A percentile compares a stretch with the other conserved stretches of the same genome.
These are phyloP conservation scores for Lactarius hengduanensis DNA, from an alignment of 768 basidiomycete species.

Conservation along the genomic window DNA sequence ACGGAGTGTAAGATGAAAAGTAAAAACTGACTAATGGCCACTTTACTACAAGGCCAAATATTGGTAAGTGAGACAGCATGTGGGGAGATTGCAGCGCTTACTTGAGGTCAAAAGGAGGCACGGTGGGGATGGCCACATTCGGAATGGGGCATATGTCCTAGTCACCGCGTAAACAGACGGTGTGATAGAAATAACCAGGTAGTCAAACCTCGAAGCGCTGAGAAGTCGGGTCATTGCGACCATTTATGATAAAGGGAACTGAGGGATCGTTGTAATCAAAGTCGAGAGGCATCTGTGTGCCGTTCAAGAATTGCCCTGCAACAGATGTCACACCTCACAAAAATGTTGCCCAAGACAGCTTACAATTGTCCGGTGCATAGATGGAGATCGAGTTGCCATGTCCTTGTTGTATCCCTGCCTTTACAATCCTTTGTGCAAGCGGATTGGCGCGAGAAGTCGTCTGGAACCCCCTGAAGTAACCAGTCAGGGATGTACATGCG, in stretches of 20 bases:
- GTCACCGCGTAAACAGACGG: neutral
- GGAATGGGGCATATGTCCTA: conserved; percentile 39
- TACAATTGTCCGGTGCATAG: conserved; percentile 56
- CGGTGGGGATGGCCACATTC: neutral
- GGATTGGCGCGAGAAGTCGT: conserved; percentile 53
- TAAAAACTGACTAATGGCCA: conserved; percentile 14
- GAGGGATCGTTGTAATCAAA: conserved; percentile 37
- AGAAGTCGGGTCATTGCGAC: conserved; percentile 33
- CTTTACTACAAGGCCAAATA: conserved; percentile 4
- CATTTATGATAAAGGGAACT: conserved; percentile 34
- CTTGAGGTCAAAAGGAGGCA: conserved; percentile 25
- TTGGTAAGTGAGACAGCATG: neutral
- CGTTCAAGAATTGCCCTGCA: conserved; percentile 36
- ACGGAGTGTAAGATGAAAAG: neutral
- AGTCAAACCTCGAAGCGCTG: conserved; percentile 37
- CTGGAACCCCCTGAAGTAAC: conserved; percentile 49
- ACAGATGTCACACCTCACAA: neutral
- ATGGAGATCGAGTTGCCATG: conserved; percentile 39
- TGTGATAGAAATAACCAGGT: neutral
- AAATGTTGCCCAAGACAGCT: conserved; percentile 23
- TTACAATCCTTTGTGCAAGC: conserved; percentile 59
- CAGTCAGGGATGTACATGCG: neutral
- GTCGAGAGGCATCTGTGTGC: conserved; percentile 30
- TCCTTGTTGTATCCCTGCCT: conserved; percentile 48
- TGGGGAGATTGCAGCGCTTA: conserved; percentile 1